Evolutionary conservation across 1,139 yeast species (phyloP).

Genomic region (Dujonia santamariae): DNA sequence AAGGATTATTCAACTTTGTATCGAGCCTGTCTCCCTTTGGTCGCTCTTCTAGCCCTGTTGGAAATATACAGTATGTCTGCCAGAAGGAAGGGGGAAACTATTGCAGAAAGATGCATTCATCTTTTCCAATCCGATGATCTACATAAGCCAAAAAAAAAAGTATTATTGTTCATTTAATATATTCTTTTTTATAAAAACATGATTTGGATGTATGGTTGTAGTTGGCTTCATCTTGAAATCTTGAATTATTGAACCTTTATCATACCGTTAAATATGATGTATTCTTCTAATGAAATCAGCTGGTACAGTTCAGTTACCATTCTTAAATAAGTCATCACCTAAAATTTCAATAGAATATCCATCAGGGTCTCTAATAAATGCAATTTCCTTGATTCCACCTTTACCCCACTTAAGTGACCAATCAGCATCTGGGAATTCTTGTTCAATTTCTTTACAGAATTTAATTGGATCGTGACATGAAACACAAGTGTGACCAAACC

Average conservation of each 20-base stretch:
- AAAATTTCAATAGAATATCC: constrained; percentile 80
- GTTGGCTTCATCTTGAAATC: too few relatives aligned
- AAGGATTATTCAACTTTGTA: too few relatives aligned
- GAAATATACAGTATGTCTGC: too few relatives aligned
- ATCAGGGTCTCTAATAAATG: constrained; percentile 87
- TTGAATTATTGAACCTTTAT: too few relatives aligned
- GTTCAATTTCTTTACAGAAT: constrained; percentile 52
- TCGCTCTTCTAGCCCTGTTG: too few relatives aligned
- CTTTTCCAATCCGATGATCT: too few relatives aligned
- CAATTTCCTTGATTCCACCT: constrained; percentile 59
- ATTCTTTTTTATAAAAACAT: not conserved
- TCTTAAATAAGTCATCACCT: constrained; percentile 18
- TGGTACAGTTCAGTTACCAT: constrained; percentile 2
- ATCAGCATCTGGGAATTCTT: constrained; percentile 28
- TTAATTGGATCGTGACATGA: constrained; percentile 63
- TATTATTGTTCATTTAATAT: not conserved
- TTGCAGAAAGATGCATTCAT: too few relatives aligned
- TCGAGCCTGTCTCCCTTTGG: too few relatives aligned
- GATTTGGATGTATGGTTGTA: not conserved
- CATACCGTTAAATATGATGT: too few relatives aligned
- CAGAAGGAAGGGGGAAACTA: too few relatives aligned
- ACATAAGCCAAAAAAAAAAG: too few relatives aligned
- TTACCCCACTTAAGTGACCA: constrained; percentile 54
- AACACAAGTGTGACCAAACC: constrained; percentile 84
- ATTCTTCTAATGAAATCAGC: too few relatives aligned